These are phyloP conservation scores for Sporothrix mexicana DNA, from an alignment of 2,329 filamentous ascomycete species.

Conservation along the genomic window DNA sequence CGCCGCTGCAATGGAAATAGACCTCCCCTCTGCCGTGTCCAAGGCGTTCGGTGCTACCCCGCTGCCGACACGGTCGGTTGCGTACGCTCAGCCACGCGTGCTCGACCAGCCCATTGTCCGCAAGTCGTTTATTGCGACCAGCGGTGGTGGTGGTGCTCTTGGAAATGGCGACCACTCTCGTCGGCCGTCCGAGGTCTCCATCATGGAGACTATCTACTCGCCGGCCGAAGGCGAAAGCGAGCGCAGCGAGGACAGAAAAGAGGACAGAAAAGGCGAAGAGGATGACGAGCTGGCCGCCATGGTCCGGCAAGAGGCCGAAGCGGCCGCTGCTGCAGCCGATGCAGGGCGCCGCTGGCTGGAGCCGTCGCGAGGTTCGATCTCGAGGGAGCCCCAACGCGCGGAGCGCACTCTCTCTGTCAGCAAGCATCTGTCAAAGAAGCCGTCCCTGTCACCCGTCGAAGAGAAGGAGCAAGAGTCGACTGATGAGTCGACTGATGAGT, in stretches of 20 bases:
- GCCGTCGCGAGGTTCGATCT: conserved; percentile 15
- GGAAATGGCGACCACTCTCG: background rate
- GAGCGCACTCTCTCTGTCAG: conserved; percentile 3
- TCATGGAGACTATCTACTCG: conserved; percentile 28
- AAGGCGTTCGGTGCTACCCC: background rate
- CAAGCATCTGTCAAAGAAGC: background rate
- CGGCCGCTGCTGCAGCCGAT: background rate
- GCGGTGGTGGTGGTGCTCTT: background rate
- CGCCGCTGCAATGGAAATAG: too few species aligned
- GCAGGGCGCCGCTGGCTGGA: conserved; percentile 23
- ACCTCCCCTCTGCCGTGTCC: conserved; percentile 5
- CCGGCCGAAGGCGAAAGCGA: conserved; percentile 1
- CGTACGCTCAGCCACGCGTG: conserved; percentile 16
- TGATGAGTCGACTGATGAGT: background rate
- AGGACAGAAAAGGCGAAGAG: background rate
- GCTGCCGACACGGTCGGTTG: conserved; percentile 16
- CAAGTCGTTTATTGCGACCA: conserved; percentile 28
- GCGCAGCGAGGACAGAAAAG: background rate
- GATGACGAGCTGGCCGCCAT: conserved; percentile 8
- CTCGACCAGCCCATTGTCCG: conserved; percentile 23
- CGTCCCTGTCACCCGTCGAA: conserved; percentile 9
- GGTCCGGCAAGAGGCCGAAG: conserved; percentile 18
- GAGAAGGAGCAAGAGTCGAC: conserved; percentile 18
- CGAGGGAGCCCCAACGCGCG: background rate
- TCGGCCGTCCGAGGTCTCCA: conserved; percentile 15